Percentiles rank a stretch among this genome's conserved stretches.
phyloP scores from a whole-genome alignment of 495 filamentous ascomycete genomes.

The Amniculicola lignicola region DNA sequence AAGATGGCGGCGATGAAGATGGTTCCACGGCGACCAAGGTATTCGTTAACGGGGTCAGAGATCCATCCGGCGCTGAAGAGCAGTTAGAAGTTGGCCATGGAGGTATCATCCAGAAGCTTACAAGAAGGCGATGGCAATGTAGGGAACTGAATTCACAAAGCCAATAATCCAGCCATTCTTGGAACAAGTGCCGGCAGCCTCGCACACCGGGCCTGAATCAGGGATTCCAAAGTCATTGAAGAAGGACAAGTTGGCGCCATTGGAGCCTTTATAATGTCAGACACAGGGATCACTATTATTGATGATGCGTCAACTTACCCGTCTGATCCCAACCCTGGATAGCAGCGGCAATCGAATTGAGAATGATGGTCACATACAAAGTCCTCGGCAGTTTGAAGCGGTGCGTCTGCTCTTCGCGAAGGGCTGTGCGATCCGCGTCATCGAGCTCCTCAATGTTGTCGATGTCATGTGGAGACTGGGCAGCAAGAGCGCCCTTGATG shows the following conservation, averaged over 20 bases:
- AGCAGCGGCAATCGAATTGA: slow-evolving; percentile 69
- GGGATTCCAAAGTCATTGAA: slow-evolving; percentile 58
- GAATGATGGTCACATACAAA: slow-evolving; percentile 67
- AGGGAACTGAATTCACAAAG: slow-evolving; percentile 53
- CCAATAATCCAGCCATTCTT: slow-evolving; percentile 43
- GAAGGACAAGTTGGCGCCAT: slow-evolving; percentile 66
- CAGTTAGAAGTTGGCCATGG: slow-evolving; percentile 42
- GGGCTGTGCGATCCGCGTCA: slow-evolving; percentile 49
- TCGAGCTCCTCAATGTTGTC: slow-evolving; percentile 57
- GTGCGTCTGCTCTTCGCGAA: slow-evolving; percentile 58
- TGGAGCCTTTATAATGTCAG: slow-evolving; percentile 70
- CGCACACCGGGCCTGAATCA: slow-evolving; percentile 38
- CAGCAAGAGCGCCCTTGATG: slow-evolving; percentile 53
- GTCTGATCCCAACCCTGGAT: slow-evolving; percentile 70
- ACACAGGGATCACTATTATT: slow-evolving; percentile 16
- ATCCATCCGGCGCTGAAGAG: slow-evolving; percentile 43
- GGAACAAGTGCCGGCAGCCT: slow-evolving; percentile 21
- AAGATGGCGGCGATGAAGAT: slow-evolving; percentile 62
- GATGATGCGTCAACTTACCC: slow-evolving; percentile 35
- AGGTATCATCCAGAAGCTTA: slow-evolving; percentile 7
- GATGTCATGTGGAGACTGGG: slow-evolving; percentile 56
- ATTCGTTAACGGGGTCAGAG: slow-evolving; percentile 54
- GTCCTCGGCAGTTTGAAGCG: slow-evolving; percentile 63
- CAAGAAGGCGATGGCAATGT: slow-evolving; percentile 43
- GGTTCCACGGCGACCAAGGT: slow-evolving; percentile 55